A percentile compares a stretch with the other conserved stretches of the same genome.
Conservation (phyloP, 1,284 basidiomycete species). For the Cutaneotrichosporon sp. region DNA sequence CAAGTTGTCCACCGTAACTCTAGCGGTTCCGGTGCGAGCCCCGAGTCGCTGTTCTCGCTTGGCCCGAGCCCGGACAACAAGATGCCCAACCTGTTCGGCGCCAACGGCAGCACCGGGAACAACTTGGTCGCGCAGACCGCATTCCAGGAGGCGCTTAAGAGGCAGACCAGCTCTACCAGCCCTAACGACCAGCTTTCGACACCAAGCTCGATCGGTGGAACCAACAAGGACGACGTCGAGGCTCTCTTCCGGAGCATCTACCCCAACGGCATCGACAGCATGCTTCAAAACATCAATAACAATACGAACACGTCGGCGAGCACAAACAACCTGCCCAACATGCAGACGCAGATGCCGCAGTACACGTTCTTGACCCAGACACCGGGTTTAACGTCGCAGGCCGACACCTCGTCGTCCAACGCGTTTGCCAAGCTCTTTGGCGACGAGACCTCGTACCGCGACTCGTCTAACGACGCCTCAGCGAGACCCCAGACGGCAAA, state of each 20-base stretch:
- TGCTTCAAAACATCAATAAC: conserved; percentile 15
- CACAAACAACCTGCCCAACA: conserved; percentile 9
- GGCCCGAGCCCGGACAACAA: conserved; percentile 17
- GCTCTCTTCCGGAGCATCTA: conserved; percentile 49
- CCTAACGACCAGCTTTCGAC: conserved; percentile 18
- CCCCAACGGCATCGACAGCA: conserved; percentile 33
- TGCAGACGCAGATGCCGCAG: conserved; percentile 19
- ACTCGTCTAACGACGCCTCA: conserved; percentile 23
- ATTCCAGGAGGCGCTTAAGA: conserved; percentile 3
- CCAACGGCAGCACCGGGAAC: conserved; percentile 5
- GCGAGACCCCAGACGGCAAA: conserved; percentile 1
- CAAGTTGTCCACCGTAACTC: conserved; percentile 26
- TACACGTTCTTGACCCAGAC: conserved; percentile 39
- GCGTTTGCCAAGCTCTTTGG: conserved; percentile 26
- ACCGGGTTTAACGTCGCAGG: conserved; percentile 38
- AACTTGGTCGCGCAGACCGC: neutral
- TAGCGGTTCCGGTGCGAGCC: conserved; percentile 24
- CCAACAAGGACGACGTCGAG: conserved; percentile 38
- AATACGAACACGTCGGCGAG: neutral
- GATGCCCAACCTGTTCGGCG: conserved; percentile 25
- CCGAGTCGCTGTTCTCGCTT: conserved; percentile 40
- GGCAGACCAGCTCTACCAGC: conserved; percentile 14
- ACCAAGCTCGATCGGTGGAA: conserved; percentile 19
- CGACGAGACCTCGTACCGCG: conserved; percentile 28
- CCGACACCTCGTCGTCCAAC: conserved; percentile 29